phyloP scores from a whole-genome alignment of 2,329 filamentous ascomycete genomes.

The Plectosphaerella sp. region DNA sequence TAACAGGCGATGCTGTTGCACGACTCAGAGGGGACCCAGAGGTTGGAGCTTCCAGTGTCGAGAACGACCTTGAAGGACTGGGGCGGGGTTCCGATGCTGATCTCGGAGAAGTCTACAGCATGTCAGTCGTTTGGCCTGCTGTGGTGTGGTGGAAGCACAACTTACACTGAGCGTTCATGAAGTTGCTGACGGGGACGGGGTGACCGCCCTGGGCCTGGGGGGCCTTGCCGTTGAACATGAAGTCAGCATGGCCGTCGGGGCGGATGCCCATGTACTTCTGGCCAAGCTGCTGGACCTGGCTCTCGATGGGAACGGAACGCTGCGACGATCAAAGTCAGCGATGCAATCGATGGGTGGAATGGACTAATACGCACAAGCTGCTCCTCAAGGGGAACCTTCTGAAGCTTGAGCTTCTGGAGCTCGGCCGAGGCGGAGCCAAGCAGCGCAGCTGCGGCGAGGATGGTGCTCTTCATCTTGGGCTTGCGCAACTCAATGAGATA shows the following conservation, averaged over 20 bases:
- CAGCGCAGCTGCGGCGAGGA: slow-evolving; percentile 75
- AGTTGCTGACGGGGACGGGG: slow-evolving; percentile 89
- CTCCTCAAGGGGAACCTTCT: slow-evolving; percentile 90
- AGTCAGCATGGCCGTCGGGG: slow-evolving; percentile 63
- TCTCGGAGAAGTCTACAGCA: slow-evolving; percentile 88
- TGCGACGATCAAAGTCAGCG: slow-evolving; percentile 26
- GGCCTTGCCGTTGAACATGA: slow-evolving; percentile 74
- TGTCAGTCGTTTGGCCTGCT: not conserved
- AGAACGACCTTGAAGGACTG: slow-evolving; percentile 98
- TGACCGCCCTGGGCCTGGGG: slow-evolving; percentile 65
- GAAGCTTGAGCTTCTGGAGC: slow-evolving; percentile 93
- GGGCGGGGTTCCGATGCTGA: slow-evolving; percentile 84
- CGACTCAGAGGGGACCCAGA: slow-evolving; percentile 90
- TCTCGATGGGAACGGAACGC: slow-evolving; percentile 74
- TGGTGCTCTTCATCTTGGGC: slow-evolving; percentile 77
- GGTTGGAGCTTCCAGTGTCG: slow-evolving; percentile 97
- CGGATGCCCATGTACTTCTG: slow-evolving; percentile 95
- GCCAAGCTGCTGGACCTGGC: slow-evolving; percentile 75
- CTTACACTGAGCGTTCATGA: slow-evolving; percentile 97
- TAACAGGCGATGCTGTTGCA: slow-evolving; percentile 98
- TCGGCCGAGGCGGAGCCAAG: slow-evolving; percentile 79
- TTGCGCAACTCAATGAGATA: slow-evolving; percentile 5
- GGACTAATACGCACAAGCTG: slow-evolving; percentile 68
- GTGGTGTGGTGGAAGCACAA: slow-evolving; percentile 10
- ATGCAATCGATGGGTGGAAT: not conserved